Conservation (phyloP, 192 early-diverging fungal species). For the Coemansia sp. region DNA sequence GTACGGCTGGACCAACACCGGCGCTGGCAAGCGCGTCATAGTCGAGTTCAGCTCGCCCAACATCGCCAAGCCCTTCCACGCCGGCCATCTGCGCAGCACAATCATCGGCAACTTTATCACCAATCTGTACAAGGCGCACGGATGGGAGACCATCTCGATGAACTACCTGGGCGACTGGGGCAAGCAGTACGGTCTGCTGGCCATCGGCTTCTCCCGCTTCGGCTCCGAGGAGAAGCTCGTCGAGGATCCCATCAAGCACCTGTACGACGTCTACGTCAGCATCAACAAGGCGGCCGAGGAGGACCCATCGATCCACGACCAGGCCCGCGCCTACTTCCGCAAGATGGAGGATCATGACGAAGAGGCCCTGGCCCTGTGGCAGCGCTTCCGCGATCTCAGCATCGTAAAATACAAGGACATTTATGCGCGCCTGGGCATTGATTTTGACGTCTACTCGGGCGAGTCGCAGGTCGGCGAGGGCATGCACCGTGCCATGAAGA, state of each 20-base stretch:
- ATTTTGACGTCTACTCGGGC: constrained; percentile 94
- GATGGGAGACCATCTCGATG: constrained; percentile 86
- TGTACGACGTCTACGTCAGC: constrained; percentile 89
- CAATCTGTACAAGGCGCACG: constrained; percentile 79
- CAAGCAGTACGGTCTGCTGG: constrained; percentile 96
- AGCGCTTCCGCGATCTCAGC: constrained; percentile 80
- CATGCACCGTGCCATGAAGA: constrained; percentile 64
- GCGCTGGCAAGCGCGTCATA: constrained; percentile 72
- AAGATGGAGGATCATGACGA: constrained; percentile 93
- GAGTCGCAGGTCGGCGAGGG: constrained; percentile 85
- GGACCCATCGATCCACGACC: constrained; percentile 68
- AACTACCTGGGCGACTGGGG: constrained; percentile 99
- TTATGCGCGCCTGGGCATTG: constrained; percentile 84
- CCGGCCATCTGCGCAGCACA: constrained; percentile 94
- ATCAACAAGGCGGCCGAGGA: constrained; percentile 75
- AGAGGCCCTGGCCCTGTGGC: constrained; percentile 76
- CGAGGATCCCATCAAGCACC: constrained; percentile 82
- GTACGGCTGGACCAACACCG: constrained; percentile 65
- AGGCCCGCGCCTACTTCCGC: constrained; percentile 88
- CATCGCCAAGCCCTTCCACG: constrained; percentile 98
- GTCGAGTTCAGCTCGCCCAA: constrained; percentile 96
- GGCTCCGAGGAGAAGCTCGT: constrained; percentile 77
- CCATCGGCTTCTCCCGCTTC: constrained; percentile 79
- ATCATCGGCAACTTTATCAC: constrained; percentile 95
- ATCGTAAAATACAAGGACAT: constrained; percentile 91